Conservation (phyloP, 208 protist genomes). For the Strigomonas galati region DNA sequence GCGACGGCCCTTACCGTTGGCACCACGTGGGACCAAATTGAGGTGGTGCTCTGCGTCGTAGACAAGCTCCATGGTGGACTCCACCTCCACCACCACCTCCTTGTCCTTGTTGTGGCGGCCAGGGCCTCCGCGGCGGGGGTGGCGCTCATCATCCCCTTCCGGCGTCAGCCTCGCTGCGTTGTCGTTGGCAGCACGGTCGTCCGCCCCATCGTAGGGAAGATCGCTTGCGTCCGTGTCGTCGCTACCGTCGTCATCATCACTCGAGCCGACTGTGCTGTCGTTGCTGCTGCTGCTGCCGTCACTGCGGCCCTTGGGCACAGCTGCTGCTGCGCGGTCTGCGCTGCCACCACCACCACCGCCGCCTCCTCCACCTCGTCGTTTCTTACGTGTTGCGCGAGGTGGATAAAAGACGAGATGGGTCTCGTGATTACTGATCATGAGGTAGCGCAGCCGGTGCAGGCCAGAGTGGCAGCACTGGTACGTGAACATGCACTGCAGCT, state of each 20-base stretch:
- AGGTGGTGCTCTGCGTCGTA: neutral
- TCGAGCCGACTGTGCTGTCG: neutral
- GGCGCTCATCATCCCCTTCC: no score
- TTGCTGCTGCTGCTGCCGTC: neutral
- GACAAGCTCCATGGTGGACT: conserved; percentile 13
- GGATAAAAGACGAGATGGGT: conserved; percentile 40
- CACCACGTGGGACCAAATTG: no score
- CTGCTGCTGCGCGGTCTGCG: neutral
- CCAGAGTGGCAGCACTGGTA: conserved; percentile 65
- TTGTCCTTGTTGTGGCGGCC: neutral
- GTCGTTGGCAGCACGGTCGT: neutral
- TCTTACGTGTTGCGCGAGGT: neutral
- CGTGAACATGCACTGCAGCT: conserved; percentile 34
- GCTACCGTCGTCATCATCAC: neutral
- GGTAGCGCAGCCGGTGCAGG: conserved; percentile 45
- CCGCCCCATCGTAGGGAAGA: neutral
- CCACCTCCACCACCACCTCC: neutral
- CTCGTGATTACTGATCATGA: conserved; percentile 38
- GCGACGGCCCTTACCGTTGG: neutral
- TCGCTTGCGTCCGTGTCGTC: no score
- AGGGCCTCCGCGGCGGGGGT: neutral
- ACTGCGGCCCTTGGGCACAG: no score
- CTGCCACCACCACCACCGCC: neutral
- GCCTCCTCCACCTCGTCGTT: neutral
- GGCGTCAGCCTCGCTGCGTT: no score